Evolutionary conservation across 1,284 basidiomycete species (phyloP), one percentile per base, ranked within the genome.

Genomic region (Fomitopsis schrenkii): DNA sequence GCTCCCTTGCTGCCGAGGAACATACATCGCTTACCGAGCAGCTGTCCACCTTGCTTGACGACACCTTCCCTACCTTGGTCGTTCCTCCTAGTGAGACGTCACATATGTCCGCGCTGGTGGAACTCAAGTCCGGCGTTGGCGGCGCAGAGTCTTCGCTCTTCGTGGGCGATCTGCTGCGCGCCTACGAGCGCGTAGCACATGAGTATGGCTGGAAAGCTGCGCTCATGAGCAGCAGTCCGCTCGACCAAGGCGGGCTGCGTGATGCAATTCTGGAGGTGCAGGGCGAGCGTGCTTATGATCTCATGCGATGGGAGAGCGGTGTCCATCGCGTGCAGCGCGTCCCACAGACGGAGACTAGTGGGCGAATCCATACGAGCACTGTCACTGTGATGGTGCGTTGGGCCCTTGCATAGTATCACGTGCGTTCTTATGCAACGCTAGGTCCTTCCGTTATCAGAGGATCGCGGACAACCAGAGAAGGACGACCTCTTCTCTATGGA

Each of bases 241-340:
- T 78, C 10, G 83, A 88, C 33, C 75, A 75, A 4, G 88, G 87
- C 8, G 94, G 94, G 0, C 76, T 91, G 45, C 91, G 90, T 68
- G 95, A 98, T 67, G 93, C 90, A 6, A 88, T 94, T 28, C 73
- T 99, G 33, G 92, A 95, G 69, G 78, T 96, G 12, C 88, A 88
- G 66, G 94, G 93, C 0, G 76, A 83, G 1, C 87, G 89, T 0
- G 90, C 88, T 3, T 99, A 92, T 71, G 93, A 95, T 59, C 76
- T 80, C 0, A 72, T 99, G 61, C 80, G 88, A 48, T 96, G 90
- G 86, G 97, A 99, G 75, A 95, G 91, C 60, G 97, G 97, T 4
- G 95, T 99, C 0, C 97, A 99, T 77, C 83, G 97, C 5, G 95
- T 99, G 0, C 97, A 99, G 77, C 79, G 97, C 30, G 91, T 99